Base-by-base conservation (phyloP, 306 rosid genomes). In the Inga leiocalycina region DNA sequence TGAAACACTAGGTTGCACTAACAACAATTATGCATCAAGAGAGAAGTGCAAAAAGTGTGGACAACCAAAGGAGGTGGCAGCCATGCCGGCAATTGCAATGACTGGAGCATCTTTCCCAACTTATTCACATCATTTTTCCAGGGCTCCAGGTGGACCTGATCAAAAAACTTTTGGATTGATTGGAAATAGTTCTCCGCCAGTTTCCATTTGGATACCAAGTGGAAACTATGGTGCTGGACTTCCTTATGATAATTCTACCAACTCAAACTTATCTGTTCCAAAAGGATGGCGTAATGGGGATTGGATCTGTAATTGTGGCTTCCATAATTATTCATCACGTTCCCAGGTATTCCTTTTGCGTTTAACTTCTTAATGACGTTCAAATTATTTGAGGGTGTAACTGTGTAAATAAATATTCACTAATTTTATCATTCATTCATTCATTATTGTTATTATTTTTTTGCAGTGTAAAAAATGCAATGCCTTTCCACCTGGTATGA, bases 21-120 rank as follows among this genome's bases (percentile, higher is more conserved):
- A 96, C 97, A 96, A 94, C 98, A 96, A 96, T 94, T 96, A 96
- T 93, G 99, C 99, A 88, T 96, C 99, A 91, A 89, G 98, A 96
- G 98, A 94, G 83, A 93, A 89, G 95, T 96, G 98, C 94, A 96
- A 96, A 88, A 96, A 92, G 87, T 96, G 98, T 48, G 98, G 99
- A 77, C 94, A 96, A 87, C 94, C 89, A 37, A 96, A 94, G 97
- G 98, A 92, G 92, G 84, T 92, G 81, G 97, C 98, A 52, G 94
- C 97, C 86, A 92, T 95, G 97, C 93, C 98, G 52, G 97, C 98
- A 16, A 77, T 91, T 76, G 96, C 97, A 71, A 84, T 96, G 91
- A 90, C 91, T 5, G 97, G 97, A 75, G 92, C 91, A 83, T 91
- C 97, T 80, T 89, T 91, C 82, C 97, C 98, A 17, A 64, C 89